A percentile compares a stretch with the other conserved stretches of the same genome.
phyloP scores from a whole-genome alignment of 73 alveolate species.

The Paramecium octaurelia region DNA sequence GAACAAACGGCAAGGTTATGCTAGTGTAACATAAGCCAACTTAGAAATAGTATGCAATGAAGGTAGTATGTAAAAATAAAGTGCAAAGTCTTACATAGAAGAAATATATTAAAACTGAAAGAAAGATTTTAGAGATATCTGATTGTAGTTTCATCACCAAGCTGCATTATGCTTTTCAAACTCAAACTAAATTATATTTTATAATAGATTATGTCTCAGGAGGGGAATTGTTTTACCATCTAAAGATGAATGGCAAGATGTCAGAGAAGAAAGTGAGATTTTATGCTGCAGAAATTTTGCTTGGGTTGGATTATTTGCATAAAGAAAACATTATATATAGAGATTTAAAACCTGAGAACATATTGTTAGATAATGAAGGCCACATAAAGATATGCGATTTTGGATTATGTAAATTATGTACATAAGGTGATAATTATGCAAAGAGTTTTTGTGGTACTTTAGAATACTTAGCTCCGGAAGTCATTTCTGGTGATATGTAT shows the following conservation, averaged over 20 bases:
- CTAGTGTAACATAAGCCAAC: conserved; percentile 68
- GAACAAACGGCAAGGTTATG: conserved; percentile 74
- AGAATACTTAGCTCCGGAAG: conserved; percentile 59
- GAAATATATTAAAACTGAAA: conserved; percentile 72
- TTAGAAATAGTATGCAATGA: conserved; percentile 70
- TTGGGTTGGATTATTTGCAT: conserved; percentile 81
- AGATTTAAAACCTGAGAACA: conserved; percentile 78
- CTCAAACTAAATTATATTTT: conserved; percentile 78
- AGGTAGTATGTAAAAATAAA: conserved; percentile 62
- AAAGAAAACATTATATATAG: conserved; percentile 75
- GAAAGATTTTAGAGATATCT: conserved; percentile 85
- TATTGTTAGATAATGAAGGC: conserved; percentile 71
- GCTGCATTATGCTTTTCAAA: conserved; percentile 88
- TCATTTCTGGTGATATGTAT: neutral
- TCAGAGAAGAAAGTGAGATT: conserved; percentile 76
- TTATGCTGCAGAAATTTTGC: conserved; percentile 82
- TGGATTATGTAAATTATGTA: conserved; percentile 64
- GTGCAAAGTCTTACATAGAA: conserved; percentile 57
- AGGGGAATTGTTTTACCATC: conserved; percentile 76
- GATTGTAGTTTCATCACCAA: conserved; percentile 75
- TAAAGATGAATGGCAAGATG: conserved; percentile 66
- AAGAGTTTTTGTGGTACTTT: conserved; percentile 44
- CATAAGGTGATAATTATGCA: neutral
- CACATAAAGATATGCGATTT: conserved; percentile 73
- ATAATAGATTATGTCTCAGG: conserved; percentile 91